Conservation (phyloP, 2,329 filamentous ascomycete species). For the Fusarium anguioides region DNA sequence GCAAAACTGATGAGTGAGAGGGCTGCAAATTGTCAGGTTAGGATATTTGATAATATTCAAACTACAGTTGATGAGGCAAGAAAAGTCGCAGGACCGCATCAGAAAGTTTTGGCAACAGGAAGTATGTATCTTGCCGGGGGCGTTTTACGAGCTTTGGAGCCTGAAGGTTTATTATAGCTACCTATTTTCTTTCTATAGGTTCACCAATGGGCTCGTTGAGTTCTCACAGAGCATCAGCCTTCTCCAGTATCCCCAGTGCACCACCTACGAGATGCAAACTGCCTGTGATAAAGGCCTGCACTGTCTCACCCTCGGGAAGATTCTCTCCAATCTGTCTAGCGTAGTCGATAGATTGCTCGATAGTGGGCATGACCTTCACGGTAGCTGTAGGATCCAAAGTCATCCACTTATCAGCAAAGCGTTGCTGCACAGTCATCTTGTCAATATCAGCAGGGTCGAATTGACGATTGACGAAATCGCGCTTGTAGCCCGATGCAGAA, state of each 20-base stretch:
- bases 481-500: conserved; percentile 62
- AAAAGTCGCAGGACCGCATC: conserved; percentile 55
- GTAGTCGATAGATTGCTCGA: conserved; percentile 65
- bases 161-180: conserved; percentile 52
- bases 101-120: conserved; percentile 79
- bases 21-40: conserved; percentile 58
- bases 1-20: conserved; percentile 69
- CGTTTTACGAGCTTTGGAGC: conserved; percentile 76
- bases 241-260: conserved; percentile 61
- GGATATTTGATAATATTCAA: conserved; percentile 74
- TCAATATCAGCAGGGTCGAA: conserved; percentile 63
- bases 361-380: conserved; percentile 61
- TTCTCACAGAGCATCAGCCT: conserved; percentile 55
- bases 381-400: conserved; percentile 59
- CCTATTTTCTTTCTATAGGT: conserved; percentile 9
- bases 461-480: conserved; percentile 68
- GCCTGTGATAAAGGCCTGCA: conserved; percentile 67
- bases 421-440: conserved; percentile 63
- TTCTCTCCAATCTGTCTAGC: conserved; percentile 53
- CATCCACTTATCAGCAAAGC: conserved; percentile 64
- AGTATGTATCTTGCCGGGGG: conserved; percentile 88
- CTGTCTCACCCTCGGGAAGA: conserved; percentile 48
- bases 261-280: conserved; percentile 72
- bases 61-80: conserved; percentile 73
- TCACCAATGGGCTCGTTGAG: background rate